Evolutionary conservation across 192 early-diverging fungal species (phyloP).

Genomic region (Backusella morwellensis): DNA sequence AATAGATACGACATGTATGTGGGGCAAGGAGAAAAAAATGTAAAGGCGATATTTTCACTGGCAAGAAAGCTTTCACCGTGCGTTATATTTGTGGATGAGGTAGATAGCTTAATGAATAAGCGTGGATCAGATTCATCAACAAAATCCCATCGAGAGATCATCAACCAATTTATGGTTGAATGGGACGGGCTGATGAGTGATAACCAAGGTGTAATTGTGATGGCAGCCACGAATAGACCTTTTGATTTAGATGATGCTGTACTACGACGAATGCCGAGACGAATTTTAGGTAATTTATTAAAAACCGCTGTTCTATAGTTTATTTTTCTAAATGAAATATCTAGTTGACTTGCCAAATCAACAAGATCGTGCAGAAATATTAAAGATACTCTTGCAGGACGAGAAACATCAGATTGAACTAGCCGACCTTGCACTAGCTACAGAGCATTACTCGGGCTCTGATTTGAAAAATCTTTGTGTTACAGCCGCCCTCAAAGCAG

Average conservation of each 20-base stretch:
- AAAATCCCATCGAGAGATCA: conserved; percentile 71
- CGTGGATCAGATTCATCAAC: conserved; percentile 53
- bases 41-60: conserved; percentile 86
- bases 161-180: conserved; percentile 97
- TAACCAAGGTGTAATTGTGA: conserved; percentile 79
- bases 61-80: conserved; percentile 91
- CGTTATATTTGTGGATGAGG: conserved; percentile 97
- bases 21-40: conserved; percentile 97
- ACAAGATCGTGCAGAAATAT: conserved; percentile 70
- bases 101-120: conserved; percentile 85
- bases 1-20: conserved; percentile 79
- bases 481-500: conserved; percentile 69
- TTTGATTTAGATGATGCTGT: conserved; percentile 98
- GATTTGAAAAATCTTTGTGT: conserved; percentile 96
- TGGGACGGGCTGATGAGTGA: conserved; percentile 86
- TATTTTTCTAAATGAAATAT: neutral
- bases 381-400: conserved; percentile 73
- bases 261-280: conserved; percentile 84
- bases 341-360: conserved; percentile 84
- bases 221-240: conserved; percentile 95
- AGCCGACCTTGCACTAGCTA: conserved; percentile 62
- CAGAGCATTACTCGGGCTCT: conserved; percentile 86
- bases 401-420: conserved; percentile 74
- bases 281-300: conserved; percentile 65
- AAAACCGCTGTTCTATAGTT: neutral